phyloP scores from a whole-genome alignment of 2,329 filamentous ascomycete genomes.

The Pyrenophora tritici-repentis region DNA sequence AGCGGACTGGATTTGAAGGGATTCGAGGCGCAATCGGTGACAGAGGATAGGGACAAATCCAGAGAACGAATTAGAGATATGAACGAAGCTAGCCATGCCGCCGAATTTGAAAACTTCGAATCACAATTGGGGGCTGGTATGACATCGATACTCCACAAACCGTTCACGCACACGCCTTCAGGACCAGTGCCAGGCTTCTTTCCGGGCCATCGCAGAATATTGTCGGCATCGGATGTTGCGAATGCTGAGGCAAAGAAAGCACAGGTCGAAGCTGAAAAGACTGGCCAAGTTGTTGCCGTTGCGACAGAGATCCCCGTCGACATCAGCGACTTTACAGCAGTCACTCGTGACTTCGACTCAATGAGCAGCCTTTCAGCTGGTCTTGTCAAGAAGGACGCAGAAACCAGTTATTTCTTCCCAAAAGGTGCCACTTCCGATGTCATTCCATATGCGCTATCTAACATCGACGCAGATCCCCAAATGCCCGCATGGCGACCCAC shows the following conservation, averaged over 20 bases:
- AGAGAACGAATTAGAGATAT: conserved; percentile 28
- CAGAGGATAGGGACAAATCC: conserved; percentile 16
- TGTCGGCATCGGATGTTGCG: conserved; percentile 24
- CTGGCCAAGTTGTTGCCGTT: conserved; percentile 51
- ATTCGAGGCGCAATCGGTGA: conserved; percentile 22
- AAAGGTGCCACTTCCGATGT: conserved; percentile 18
- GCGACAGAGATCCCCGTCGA: conserved; percentile 49
- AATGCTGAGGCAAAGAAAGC: conserved; percentile 40
- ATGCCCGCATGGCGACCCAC: conserved; percentile 49
- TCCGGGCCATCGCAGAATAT: conserved; percentile 28
- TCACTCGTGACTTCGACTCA: conserved; percentile 37
- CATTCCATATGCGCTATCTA: background rate
- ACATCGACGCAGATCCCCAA: conserved; percentile 37
- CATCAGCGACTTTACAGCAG: conserved; percentile 49
- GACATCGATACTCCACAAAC: conserved; percentile 42
- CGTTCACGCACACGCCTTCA: conserved; percentile 33
- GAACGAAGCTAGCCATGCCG: conserved; percentile 40
- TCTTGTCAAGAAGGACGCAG: conserved; percentile 23
- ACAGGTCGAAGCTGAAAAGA: conserved; percentile 51
- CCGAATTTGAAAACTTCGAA: conserved; percentile 44
- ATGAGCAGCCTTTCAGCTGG: conserved; percentile 31
- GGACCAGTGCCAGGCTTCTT: conserved; percentile 15
- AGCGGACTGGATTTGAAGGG: conserved; percentile 37
- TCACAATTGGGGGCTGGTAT: conserved; percentile 46
- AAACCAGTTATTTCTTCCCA: conserved; percentile 49